These are phyloP conservation scores for Chlorokybus atmophyticus DNA, from an alignment of 139 green algal genomes.

Conservation along the genomic window DNA sequence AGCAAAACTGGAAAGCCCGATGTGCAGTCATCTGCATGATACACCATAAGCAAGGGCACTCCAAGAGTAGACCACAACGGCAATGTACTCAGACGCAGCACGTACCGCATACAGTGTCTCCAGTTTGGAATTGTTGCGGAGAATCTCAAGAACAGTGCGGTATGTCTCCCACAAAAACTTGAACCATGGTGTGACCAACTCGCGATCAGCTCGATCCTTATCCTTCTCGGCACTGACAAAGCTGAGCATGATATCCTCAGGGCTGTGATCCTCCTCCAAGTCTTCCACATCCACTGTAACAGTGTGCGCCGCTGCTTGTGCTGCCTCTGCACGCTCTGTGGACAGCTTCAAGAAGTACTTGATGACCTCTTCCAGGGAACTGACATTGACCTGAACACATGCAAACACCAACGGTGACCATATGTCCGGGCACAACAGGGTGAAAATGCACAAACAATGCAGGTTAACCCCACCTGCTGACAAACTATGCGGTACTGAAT, in stretches of 20 bases:
- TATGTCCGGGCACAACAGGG: too few species aligned
- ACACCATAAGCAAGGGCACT: not conserved
- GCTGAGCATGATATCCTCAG: constrained; percentile 93
- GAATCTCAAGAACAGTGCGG: constrained; percentile 85
- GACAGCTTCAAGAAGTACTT: constrained; percentile 91
- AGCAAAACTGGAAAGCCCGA: constrained; percentile 74
- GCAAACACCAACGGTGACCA: not conserved
- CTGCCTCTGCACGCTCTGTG: constrained; percentile 73
- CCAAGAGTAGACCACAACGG: too few species aligned
- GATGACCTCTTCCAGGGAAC: constrained; percentile 91
- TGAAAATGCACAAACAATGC: too few species aligned
- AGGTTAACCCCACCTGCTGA: constrained; percentile 55
- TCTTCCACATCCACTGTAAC: constrained; percentile 72
- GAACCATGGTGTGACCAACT: constrained; percentile 98
- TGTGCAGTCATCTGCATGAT: constrained; percentile 58
- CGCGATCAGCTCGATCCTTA: constrained; percentile 87
- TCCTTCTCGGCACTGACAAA: constrained; percentile 88
- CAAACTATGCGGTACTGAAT: constrained; percentile 97
- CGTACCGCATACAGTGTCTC: constrained; percentile 77
- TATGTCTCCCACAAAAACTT: constrained; percentile 99
- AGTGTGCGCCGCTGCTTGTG: constrained; percentile 32
- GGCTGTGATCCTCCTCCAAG: constrained; percentile 83
- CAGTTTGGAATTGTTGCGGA: constrained; percentile 94
- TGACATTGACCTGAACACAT: constrained; percentile 68
- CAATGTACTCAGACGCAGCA: too few species aligned